A percentile compares a stretch with the other conserved stretches of the same genome.
These are phyloP conservation scores for Elsinoe necatrix DNA, from an alignment of 2,329 filamentous ascomycete genomes.

Conservation along the genomic window DNA sequence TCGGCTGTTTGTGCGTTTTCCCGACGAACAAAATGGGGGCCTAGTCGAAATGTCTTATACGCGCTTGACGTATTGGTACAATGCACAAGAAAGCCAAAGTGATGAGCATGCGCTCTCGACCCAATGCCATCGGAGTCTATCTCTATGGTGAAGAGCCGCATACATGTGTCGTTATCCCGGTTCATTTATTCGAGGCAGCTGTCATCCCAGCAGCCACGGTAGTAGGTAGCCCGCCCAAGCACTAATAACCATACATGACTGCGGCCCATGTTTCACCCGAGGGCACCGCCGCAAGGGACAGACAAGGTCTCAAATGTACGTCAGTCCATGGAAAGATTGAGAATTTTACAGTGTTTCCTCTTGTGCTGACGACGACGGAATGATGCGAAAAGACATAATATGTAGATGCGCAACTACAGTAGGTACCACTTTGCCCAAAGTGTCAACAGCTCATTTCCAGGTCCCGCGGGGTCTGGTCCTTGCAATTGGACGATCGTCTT, in stretches of 20 bases:
- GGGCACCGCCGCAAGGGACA: neutral
- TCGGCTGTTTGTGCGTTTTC: constrained; percentile 2
- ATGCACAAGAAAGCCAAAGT: constrained; percentile 11
- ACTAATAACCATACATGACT: no score
- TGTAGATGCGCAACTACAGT: no score
- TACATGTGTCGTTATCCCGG: neutral
- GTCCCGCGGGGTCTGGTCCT: neutral
- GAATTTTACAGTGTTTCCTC: neutral
- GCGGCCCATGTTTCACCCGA: neutral
- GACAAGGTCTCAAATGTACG: constrained; percentile 5
- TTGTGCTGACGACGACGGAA: neutral
- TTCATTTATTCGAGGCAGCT: constrained; percentile 12
- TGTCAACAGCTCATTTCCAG: constrained; percentile 2
- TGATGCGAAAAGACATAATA: neutral
- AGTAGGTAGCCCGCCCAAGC: neutral
- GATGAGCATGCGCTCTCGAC: neutral
- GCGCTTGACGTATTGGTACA: constrained; percentile 8
- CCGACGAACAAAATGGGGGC: neutral
- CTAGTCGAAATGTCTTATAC: neutral
- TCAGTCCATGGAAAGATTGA: neutral
- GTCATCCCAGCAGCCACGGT: neutral
- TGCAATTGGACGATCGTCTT: constrained; percentile 6
- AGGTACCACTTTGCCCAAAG: neutral
- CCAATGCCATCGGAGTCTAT: neutral
- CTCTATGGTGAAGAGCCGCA: neutral